Conservation (phyloP, 148 eudicot species). For the Agrostemma githago region DNA sequence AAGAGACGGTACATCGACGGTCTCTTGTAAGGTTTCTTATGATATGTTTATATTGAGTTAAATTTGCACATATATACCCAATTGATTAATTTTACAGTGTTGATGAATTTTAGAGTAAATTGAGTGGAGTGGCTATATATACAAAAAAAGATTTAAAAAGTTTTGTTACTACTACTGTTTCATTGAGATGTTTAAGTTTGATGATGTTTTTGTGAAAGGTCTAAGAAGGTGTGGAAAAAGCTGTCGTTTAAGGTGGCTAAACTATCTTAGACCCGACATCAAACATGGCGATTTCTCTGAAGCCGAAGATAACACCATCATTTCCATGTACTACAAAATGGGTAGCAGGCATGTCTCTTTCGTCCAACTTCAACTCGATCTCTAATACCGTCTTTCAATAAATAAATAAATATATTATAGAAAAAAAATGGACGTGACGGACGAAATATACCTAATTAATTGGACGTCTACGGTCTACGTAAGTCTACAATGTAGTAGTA, state of each 20-base stretch:
- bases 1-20: no score
- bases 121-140: no score
- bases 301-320: conserved; percentile 57
- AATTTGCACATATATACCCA: neutral
- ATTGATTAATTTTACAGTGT: neutral
- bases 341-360: conserved; percentile 56
- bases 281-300: conserved; percentile 59
- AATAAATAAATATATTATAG: no score
- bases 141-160: no score
- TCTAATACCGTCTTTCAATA: no score
- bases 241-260: conserved; percentile 70
- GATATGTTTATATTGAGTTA: no score
- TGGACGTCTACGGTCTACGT: no score
- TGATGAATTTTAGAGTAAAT: no score
- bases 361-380: neutral
- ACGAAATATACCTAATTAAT: no score
- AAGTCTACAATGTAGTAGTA: no score
- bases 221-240: conserved; percentile 72
- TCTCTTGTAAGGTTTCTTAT: no score
- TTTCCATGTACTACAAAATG: conserved; percentile 43
- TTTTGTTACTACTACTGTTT: neutral
- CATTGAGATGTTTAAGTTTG: neutral
- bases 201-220: conserved; percentile 27
- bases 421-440: no score
- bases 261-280: conserved; percentile 70